Evolutionary conservation across 2,329 filamentous ascomycete species (phyloP).

Genomic region (Xylariaceae sp.): DNA sequence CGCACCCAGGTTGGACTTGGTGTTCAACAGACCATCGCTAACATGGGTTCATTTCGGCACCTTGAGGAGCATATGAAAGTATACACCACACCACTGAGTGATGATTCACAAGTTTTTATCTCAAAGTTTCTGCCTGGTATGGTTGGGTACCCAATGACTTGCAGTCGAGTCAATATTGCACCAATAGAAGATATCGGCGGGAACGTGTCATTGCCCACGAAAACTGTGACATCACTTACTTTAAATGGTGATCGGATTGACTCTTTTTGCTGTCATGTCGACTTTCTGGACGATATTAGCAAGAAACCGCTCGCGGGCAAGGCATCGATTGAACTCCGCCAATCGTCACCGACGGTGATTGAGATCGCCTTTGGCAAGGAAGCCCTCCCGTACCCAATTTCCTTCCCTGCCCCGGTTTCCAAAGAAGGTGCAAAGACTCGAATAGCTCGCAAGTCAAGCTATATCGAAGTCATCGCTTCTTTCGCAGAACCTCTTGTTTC

Average conservation of each 20-base stretch:
- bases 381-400: slow-evolving; percentile 43
- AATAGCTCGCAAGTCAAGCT: slow-evolving; percentile 52
- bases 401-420: slow-evolving; percentile 50
- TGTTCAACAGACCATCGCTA: slow-evolving; percentile 39
- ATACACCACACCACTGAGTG: too few relatives aligned
- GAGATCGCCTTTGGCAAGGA: slow-evolving; percentile 49
- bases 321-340: too few relatives aligned
- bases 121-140: too few relatives aligned
- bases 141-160: too few relatives aligned
- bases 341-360: slow-evolving; percentile 48
- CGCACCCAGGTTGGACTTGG: slow-evolving; percentile 43
- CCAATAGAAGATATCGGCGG: too few relatives aligned
- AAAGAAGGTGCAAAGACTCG: slow-evolving; percentile 46
- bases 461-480: slow-evolving; percentile 52
- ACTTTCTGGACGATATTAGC: slow-evolving; percentile 49
- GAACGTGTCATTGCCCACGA: neutral
- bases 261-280: slow-evolving; percentile 49
- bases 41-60: slow-evolving; percentile 36
- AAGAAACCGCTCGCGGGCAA: too few relatives aligned
- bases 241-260: slow-evolving; percentile 43
- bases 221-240: slow-evolving; percentile 41
- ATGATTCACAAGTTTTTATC: too few relatives aligned
- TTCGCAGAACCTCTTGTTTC: slow-evolving; percentile 39
- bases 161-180: too few relatives aligned
- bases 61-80: too few relatives aligned